phyloP scores from a whole-genome alignment of 495 filamentous ascomycete species.

The Neurospora sp. region DNA sequence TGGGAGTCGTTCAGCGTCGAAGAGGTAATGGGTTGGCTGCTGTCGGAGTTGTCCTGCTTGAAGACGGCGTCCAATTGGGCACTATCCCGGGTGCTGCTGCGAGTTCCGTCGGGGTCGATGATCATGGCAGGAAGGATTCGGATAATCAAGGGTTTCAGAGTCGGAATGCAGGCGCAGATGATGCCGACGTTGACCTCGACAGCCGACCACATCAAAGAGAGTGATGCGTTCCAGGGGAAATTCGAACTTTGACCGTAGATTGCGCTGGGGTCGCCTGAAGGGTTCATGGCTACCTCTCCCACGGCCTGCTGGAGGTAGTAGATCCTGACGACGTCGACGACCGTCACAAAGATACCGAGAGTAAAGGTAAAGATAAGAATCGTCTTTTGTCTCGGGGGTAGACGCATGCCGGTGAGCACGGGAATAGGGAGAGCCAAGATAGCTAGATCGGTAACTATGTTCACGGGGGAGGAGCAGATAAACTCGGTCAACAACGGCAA shows the following conservation, averaged over 20 bases:
- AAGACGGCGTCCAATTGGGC: background rate
- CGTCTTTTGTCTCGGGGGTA: conserved; percentile 74
- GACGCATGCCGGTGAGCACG: conserved; percentile 71
- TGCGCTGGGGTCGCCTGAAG: conserved; percentile 15
- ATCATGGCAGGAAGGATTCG: conserved; percentile 65
- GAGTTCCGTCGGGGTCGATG: conserved; percentile 30
- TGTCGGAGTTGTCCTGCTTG: background rate
- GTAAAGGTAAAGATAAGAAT: conserved; percentile 74
- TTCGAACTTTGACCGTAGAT: conserved; percentile 26
- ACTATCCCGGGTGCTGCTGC: conserved; percentile 6
- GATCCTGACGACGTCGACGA: conserved; percentile 81
- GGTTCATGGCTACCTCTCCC: conserved; percentile 14
- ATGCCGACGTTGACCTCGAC: conserved; percentile 86
- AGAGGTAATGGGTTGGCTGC: background rate
- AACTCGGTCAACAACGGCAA: conserved; percentile 72
- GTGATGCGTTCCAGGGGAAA: conserved; percentile 61
- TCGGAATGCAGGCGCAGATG: conserved; percentile 79
- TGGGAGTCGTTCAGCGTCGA: background rate
- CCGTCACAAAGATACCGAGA: conserved; percentile 74
- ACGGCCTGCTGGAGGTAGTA: conserved; percentile 76
- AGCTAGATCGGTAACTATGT: conserved; percentile 75
- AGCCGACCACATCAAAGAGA: conserved; percentile 86
- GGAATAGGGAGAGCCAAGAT: conserved; percentile 80
- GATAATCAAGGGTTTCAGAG: conserved; percentile 74
- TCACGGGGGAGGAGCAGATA: conserved; percentile 72